These are phyloP conservation scores for Colletotrichum shisoi DNA, from an alignment of 2,329 filamentous ascomycete species.

Conservation along the genomic window DNA sequence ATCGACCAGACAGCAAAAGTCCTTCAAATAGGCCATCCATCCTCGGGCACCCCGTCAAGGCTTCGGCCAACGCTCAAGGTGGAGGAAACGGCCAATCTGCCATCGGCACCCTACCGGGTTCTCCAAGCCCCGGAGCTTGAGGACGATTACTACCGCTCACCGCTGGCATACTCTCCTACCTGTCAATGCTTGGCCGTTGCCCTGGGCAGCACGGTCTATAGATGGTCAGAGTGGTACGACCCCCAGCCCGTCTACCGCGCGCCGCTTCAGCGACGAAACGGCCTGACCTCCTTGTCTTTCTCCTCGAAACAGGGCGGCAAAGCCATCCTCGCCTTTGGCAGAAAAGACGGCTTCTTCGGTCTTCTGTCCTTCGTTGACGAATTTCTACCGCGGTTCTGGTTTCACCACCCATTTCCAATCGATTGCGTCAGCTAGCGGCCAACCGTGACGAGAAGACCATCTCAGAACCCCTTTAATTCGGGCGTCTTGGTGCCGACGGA, in stretches of 20 bases:
- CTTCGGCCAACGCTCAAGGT: neutral
- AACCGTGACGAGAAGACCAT: slow-evolving; percentile 60
- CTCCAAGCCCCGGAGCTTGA: slow-evolving; percentile 88
- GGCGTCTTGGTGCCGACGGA: slow-evolving; percentile 71
- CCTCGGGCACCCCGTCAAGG: neutral
- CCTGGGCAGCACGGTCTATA: slow-evolving; percentile 79
- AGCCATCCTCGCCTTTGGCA: slow-evolving; percentile 83
- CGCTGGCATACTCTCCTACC: slow-evolving; percentile 82
- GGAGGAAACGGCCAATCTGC: slow-evolving; percentile 53
- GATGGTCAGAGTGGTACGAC: slow-evolving; percentile 82
- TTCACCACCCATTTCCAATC: slow-evolving; percentile 74
- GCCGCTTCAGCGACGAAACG: slow-evolving; percentile 43
- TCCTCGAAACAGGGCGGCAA: slow-evolving; percentile 79
- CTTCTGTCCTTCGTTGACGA: slow-evolving; percentile 80
- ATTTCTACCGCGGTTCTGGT: slow-evolving; percentile 74
- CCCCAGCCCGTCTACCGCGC: slow-evolving; percentile 64
- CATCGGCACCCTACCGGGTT: slow-evolving; percentile 80
- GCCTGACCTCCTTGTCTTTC: slow-evolving; percentile 87
- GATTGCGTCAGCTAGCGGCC: slow-evolving; percentile 86
- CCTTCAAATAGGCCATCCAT: slow-evolving; percentile 61
- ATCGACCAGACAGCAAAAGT: slow-evolving; percentile 75
- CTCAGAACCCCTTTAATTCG: slow-evolving; percentile 57
- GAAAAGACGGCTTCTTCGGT: slow-evolving; percentile 77
- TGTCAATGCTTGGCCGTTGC: slow-evolving; percentile 83
- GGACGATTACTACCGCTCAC: slow-evolving; percentile 94